These are phyloP conservation scores for Paxillus ammoniavirescens DNA, from an alignment of 768 basidiomycete genomes.

Conservation along the genomic window DNA sequence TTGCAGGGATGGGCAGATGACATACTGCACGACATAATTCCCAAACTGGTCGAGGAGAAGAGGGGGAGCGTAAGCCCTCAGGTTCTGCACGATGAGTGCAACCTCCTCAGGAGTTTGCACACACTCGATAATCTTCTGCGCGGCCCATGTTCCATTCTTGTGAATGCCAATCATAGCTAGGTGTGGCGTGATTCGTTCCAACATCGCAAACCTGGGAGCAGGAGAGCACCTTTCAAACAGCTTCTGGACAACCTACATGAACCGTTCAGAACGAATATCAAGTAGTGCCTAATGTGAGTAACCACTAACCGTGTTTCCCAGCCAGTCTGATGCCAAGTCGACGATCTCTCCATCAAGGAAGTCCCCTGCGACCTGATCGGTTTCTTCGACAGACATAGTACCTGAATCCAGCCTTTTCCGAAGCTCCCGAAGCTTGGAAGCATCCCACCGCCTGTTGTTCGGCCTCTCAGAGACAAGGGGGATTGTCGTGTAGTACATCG, in stretches of 20 bases:
- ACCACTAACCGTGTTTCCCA: constrained; percentile 76
- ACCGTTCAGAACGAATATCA: constrained; percentile 3
- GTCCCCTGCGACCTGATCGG: constrained; percentile 87
- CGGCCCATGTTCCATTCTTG: constrained; percentile 99
- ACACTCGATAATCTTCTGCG: constrained; percentile 98
- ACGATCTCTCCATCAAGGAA: constrained; percentile 94
- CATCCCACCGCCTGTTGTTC: constrained; percentile 89
- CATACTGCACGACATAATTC: constrained; percentile 91
- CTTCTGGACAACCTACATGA: constrained; percentile 85
- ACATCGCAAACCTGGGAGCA: constrained; percentile 78
- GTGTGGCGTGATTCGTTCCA: constrained; percentile 91
- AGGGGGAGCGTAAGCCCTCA: constrained; percentile 90
- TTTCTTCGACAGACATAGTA: constrained; percentile 77
- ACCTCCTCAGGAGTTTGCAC: constrained; percentile 87
- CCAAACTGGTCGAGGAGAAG: constrained; percentile 92
- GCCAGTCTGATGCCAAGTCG: constrained; percentile 95
- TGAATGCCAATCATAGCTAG: constrained; percentile 98
- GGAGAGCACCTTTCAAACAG: constrained; percentile 89
- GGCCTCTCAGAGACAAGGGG: constrained; percentile 85
- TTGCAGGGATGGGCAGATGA: constrained; percentile 12
- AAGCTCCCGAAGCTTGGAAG: constrained; percentile 88
- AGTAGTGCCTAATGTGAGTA: background rate
- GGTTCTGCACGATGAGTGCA: constrained; percentile 76
- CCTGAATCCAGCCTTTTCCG: constrained; percentile 94
- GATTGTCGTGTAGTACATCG: constrained; percentile 95